Evolutionary conservation across 441 rosid genomes (phyloP), one percentile per base, ranked within the genome.

Genomic region (Omphalea diandra): DNA sequence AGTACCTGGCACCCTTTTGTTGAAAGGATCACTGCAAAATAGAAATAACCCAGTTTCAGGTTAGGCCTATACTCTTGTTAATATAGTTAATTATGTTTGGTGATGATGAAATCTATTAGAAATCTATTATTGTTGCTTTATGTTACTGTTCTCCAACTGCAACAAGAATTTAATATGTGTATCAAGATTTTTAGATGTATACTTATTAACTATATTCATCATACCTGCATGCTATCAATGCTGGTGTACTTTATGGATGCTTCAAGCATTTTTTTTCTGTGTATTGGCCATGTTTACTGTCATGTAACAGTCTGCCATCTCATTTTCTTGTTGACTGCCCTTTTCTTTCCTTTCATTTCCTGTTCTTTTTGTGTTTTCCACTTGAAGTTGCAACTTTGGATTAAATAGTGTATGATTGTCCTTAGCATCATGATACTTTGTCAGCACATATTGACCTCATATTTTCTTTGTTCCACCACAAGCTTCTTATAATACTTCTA

Each of bases 1-100:
- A 80, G 87, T 83, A 62, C 95, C 94, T 2, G 97, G 97, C 47
- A 77, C 97, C 41, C 83, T 91, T 74, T 84, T 94, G 79, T 85
- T 91, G 67, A 90, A 88, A 83, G 97, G 89, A 73, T 90, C 94
- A 36, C 71, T 88, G 73, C 91, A 76, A 78, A 84, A 79, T 40
- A 83, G 71, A 80, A 87, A 85, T 70, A 70, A 74, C 72, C 67
- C 85, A 33, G 65, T 75, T 65, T 69, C 95, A 84, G 98, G 95
- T 91, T 60, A 57, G 31, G 26, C 53, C 46, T 20, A 58, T 36
- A 6, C 9, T 33, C 22, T 36, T 29, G 22, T 38, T 26, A 7
- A 9, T 50, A 17, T 49, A 24, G 33, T 15, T 17, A 5, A 24
- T 35, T 9, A 31, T 31, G 20, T 20, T 54, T 15, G 9, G 29